phyloP scores from a whole-genome alignment of 73 alveolate genomes.

The Effrenium voratum region DNA sequence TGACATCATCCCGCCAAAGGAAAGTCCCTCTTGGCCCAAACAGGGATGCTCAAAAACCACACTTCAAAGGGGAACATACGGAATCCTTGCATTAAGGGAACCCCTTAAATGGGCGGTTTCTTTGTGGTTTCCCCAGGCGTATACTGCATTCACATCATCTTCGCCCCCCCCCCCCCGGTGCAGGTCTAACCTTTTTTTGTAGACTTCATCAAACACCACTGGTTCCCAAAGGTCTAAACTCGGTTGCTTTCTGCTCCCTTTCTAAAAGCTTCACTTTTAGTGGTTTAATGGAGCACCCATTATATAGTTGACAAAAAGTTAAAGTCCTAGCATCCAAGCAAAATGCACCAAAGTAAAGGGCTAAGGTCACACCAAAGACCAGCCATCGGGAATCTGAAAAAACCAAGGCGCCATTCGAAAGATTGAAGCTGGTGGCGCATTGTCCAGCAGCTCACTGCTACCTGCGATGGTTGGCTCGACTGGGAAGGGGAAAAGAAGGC shows the following conservation, averaged over 20 bases:
- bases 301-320: not conserved
- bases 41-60: too few species aligned
- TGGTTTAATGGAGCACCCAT: not conserved
- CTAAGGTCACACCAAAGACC: not conserved
- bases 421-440: slow-evolving; percentile 79
- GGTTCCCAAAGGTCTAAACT: not conserved
- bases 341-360: not conserved
- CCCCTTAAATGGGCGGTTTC: too few species aligned
- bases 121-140: too few species aligned
- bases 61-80: too few species aligned
- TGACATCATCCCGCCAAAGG: too few species aligned
- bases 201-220: too few species aligned
- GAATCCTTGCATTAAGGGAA: too few species aligned
- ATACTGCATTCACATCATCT: too few species aligned
- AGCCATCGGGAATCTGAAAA: not conserved
- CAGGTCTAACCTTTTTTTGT: too few species aligned
- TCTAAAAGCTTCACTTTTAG: not conserved
- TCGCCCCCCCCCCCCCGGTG: too few species aligned
- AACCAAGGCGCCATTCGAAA: slow-evolving; percentile 26
- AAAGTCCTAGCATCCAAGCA: not conserved
- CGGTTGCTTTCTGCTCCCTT: not conserved
- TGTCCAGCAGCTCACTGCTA: not conserved
- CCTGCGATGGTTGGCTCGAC: not conserved
- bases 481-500: not conserved
- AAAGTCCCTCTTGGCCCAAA: too few species aligned